A percentile compares a stretch with the other conserved stretches of the same genome.
Evolutionary conservation across 306 rosid genomes (phyloP).

Genomic region (Vicia faba): DNA sequence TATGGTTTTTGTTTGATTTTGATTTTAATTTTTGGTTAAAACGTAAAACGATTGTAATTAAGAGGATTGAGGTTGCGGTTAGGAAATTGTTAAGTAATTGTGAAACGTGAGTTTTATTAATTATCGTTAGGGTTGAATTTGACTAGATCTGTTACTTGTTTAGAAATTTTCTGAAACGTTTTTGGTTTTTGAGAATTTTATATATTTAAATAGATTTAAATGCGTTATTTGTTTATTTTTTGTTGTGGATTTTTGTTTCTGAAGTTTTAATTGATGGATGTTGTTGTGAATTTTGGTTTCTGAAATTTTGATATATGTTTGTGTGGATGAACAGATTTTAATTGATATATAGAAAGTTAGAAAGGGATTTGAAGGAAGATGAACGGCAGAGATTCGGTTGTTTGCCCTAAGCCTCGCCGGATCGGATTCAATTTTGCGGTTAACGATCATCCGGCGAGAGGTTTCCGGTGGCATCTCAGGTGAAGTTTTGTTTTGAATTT

Average conservation of each 20-base stretch:
- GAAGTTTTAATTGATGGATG: no score
- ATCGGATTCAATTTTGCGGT: constrained; percentile 52
- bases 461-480: constrained; percentile 74
- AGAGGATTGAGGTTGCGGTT: constrained; percentile 20
- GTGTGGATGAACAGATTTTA: constrained; percentile 36
- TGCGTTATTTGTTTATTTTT: constrained; percentile 6
- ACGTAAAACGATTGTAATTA: neutral
- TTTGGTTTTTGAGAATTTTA: constrained; percentile 25
- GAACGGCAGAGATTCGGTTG: constrained; percentile 49
- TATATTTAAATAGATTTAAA: constrained; percentile 13
- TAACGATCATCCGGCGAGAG: constrained; percentile 54
- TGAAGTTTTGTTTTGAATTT: constrained; percentile 10
- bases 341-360: constrained; percentile 20
- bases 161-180: constrained; percentile 26
- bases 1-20: constrained; percentile 28
- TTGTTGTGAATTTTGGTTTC: neutral
- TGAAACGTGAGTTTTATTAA: constrained; percentile 18
- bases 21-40: neutral
- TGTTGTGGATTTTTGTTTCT: neutral
- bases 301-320: neutral
- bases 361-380: constrained; percentile 66
- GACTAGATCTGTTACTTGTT: constrained; percentile 46
- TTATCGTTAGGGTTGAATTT: constrained; percentile 34
- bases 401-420: constrained; percentile 97
- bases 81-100: constrained; percentile 37